Evolutionary conservation across 495 filamentous ascomycete species (phyloP).

Genomic region (Lophiostoma macrostomum): DNA sequence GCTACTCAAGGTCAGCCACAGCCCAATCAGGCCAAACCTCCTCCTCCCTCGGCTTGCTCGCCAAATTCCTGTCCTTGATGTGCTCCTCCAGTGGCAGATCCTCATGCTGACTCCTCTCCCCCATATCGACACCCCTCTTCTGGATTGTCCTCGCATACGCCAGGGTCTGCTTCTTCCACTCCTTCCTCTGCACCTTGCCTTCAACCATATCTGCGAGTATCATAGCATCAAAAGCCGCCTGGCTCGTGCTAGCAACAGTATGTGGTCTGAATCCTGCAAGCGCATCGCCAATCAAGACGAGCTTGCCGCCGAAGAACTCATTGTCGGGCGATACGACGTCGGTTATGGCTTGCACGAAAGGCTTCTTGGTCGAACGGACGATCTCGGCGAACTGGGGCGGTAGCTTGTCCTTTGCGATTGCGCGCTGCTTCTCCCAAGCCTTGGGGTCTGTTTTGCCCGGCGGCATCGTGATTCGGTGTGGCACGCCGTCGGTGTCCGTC

Average conservation of each 20-base stretch:
- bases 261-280: constrained; percentile 56
- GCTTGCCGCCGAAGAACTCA: constrained; percentile 48
- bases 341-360: constrained; percentile 57
- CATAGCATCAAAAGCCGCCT: constrained; percentile 50
- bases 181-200: constrained; percentile 18
- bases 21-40: constrained; percentile 19
- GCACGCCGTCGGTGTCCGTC: constrained; percentile 50
- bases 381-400: constrained; percentile 55
- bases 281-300: constrained; percentile 57
- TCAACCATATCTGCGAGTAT: constrained; percentile 36
- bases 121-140: constrained; percentile 27
- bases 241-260: constrained; percentile 51
- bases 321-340: constrained; percentile 49
- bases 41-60: constrained; percentile 13
- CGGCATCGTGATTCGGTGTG: constrained; percentile 50
- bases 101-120: constrained; percentile 17
- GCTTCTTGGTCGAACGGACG: constrained; percentile 46
- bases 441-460: constrained; percentile 45
- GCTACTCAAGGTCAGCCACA: neutral
- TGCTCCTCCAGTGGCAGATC: constrained; percentile 27
- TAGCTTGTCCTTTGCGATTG: constrained; percentile 43
- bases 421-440: constrained; percentile 47
- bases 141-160: constrained; percentile 26
- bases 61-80: constrained; percentile 20
- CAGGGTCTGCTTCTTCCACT: constrained; percentile 27